These are phyloP conservation scores for Claviceps paspali DNA, from an alignment of 2,329 filamentous ascomycete species.

Conservation along the genomic window DNA sequence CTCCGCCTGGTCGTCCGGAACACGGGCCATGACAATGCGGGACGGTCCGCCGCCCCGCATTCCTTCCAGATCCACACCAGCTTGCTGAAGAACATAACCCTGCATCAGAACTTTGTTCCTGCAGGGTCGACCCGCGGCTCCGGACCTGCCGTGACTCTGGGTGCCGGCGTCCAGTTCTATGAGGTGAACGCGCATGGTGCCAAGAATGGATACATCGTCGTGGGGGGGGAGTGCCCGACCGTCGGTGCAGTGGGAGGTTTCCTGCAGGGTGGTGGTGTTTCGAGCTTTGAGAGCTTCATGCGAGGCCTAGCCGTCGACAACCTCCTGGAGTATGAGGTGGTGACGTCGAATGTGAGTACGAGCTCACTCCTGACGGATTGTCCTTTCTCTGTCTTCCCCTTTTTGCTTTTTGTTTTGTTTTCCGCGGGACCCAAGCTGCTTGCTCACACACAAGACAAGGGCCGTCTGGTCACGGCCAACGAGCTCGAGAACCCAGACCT, in stretches of 20 bases:
- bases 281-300: neutral
- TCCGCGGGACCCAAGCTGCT: no score
- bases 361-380: no score
- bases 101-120: neutral
- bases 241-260: conserved; percentile 1
- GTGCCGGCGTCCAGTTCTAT: neutral
- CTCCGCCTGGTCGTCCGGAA: conserved; percentile 1
- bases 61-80: conserved; percentile 3
- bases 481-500: neutral
- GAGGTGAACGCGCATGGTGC: neutral
- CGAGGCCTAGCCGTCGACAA: conserved; percentile 1
- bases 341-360: conserved; percentile 1
- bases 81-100: neutral
- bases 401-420: no score
- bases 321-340: conserved; percentile 1
- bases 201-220: neutral
- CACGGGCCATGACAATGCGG: neutral
- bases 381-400: no score
- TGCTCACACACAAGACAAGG: no score
- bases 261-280: conserved; percentile 1
- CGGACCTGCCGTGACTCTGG: neutral
- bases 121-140: neutral
- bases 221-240: conserved; percentile 1
- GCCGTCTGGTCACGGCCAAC: neutral
- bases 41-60: neutral